Base-by-base conservation (phyloP, 2,329 filamentous ascomycete species). In the Trichoderma sp. region DNA sequence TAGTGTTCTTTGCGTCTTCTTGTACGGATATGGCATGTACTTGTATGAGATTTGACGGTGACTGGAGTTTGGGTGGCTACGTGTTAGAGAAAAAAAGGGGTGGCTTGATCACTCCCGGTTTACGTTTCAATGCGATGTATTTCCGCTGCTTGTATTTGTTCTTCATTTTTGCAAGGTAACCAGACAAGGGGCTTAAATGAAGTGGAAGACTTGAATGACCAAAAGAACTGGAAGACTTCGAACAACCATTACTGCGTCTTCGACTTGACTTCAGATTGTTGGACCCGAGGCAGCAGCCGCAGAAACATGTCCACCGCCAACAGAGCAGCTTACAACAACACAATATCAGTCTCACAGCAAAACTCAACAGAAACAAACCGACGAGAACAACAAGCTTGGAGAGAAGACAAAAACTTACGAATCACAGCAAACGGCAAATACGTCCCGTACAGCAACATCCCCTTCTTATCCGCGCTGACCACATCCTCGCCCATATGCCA, bases 291-390 rank as follows among this genome's bases (percentile, higher is more conserved):
- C 9, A 84, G 71, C 1, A 87, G 74, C n/a, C 85, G 78, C 43
- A 71, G 57, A 57, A 81, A 84, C 85, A 87, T 87, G 68, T 87
- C 85, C 24, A 79, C 69, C 10, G 79, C 82, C 73, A 87, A 77
- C 1, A 85, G 14, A 0, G 77, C 68, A 15, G 85, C 85, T 87
- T 24, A 24, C 21, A 24, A 24, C 21, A 24, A 14, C 5, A 39
- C 12, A 10, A 7, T 24, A 44, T 56, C 21, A 61, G 26, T 50
- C n/a, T 21, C 21, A 7, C 3, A 19, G 2, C 43, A 19, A 15
- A 26, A 26, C 26, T 51, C 24, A n/a, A 9, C 5, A 5, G 6
- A 26, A 28, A 7, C 26, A 28, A 9, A 14, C 12, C 7, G 6
- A 5, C 19, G 9, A 26, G 21, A 43, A 34, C 21, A 24, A 3